Base-by-base conservation (phyloP, 2,329 filamentous ascomycete species). In the Pseudopyricularia cyperi region DNA sequence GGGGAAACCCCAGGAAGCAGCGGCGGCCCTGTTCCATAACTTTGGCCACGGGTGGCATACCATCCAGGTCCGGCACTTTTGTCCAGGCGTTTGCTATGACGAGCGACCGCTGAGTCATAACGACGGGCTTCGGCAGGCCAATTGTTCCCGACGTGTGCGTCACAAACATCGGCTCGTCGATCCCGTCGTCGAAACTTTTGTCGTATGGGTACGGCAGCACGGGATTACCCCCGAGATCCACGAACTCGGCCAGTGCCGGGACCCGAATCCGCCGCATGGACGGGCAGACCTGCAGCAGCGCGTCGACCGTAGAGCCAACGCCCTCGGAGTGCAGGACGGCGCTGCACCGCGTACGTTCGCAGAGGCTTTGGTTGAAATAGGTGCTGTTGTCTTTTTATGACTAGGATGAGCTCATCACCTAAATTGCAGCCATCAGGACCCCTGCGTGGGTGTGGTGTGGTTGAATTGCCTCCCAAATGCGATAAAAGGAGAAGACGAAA, bases 311-410 rank as follows among this genome's bases (percentile, higher is more conserved):
- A 22, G 47, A n/a, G 19, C 11, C 47, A 17, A 49, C 47, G 32
- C 47, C 47, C 32, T 49, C 47, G 6, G 17, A 24, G 47, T 49
- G 32, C 12, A 49, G 47, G 5, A 49, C 30, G 9, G 24, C 9
- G 32, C 4, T 14, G 47, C 47, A 49, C 12, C 11, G 7, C 3
- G 47, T 49, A 14, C 19, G 19, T 7, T 49, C 47, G 32, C 47
- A 49, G 14, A 49, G 30, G 32, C 19, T 49, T 17, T 49, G 47
- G 47, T 49, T 49, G 32, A 49, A 37, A 32, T 49, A 49, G 47
- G 47, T 37, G 47, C 47, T 49, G 47, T 49, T 49, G 47, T 19
- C 17, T 49, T 8, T 49, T 49, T 30, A 49, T 37, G 9, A 22
- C 47, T 32, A 32, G 14, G 3, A 49, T 24, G 17, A 49, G 47